Percentiles rank a stretch among this genome's conserved stretches.
Conservation (phyloP, 768 basidiomycete genomes). For the Psilocybe cubensis region DNA sequence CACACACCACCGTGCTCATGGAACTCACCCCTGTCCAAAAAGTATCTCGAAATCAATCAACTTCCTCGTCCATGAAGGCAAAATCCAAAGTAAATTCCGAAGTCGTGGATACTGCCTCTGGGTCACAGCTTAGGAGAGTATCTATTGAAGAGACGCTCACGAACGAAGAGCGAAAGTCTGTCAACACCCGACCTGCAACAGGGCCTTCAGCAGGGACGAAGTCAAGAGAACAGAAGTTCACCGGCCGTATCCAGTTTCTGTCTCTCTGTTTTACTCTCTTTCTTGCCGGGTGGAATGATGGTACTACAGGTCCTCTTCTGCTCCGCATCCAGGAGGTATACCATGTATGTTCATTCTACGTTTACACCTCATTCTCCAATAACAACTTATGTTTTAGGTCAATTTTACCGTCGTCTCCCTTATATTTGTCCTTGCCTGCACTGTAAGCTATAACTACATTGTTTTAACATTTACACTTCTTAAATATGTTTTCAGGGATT, state of each 20-base stretch:
- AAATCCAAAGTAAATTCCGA: background rate
- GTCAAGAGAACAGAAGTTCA: conserved; percentile 19
- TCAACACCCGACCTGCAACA: background rate
- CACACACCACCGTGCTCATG: background rate
- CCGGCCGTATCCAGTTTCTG: conserved; percentile 49
- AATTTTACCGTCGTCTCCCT: conserved; percentile 61
- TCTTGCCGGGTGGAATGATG: conserved; percentile 80
- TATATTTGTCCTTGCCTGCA: conserved; percentile 52
- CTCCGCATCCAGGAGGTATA: conserved; percentile 69
- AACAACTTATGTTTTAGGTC: conserved; percentile 33
- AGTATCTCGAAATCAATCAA: background rate
- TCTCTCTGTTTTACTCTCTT: conserved; percentile 61
- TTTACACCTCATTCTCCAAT: background rate
- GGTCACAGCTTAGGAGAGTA: background rate
- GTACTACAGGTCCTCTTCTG: conserved; percentile 72
- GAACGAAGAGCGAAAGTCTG: background rate
- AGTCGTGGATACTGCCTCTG: background rate
- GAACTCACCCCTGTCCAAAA: background rate
- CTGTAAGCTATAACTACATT: conserved; percentile 36
- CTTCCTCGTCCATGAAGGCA: background rate
- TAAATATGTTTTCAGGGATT: conserved; percentile 35
- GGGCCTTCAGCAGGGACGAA: background rate
- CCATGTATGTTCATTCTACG: conserved; percentile 34
- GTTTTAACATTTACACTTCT: background rate
- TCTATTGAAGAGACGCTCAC: background rate